Percentiles rank a stretch among this genome's conserved stretches.
These are phyloP conservation scores for Venturiaceae sp. DNA, from an alignment of 2,329 filamentous ascomycete species.

Conservation along the genomic window DNA sequence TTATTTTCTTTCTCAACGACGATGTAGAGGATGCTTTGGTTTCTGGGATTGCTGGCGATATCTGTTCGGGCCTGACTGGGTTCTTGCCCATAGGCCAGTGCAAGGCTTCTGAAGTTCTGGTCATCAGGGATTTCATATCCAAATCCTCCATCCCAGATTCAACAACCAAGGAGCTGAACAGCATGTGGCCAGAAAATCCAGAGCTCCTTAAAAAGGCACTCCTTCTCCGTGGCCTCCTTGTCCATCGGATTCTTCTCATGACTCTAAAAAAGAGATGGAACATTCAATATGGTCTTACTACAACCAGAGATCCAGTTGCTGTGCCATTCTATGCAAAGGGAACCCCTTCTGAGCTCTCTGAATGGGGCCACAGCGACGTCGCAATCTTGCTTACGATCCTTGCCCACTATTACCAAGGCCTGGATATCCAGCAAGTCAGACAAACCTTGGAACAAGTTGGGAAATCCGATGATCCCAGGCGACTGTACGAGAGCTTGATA, in stretches of 20 bases:
- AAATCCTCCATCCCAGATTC: constrained; percentile 6
- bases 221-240: constrained; percentile 53
- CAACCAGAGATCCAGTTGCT: constrained; percentile 46
- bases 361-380: constrained; percentile 62
- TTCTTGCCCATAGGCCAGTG: constrained; percentile 10
- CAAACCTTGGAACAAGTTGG: constrained; percentile 40
- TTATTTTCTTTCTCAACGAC: constrained; percentile 40
- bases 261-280: constrained; percentile 56
- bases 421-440: constrained; percentile 12
- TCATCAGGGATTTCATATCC: constrained; percentile 10
- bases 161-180: background rate
- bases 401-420: constrained; percentile 55
- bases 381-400: constrained; percentile 56
- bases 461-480: constrained; percentile 42
- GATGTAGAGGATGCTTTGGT: constrained; percentile 15
- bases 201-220: constrained; percentile 30
- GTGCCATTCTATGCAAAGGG: constrained; percentile 62
- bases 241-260: constrained; percentile 49
- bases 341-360: constrained; percentile 49
- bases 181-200: background rate
- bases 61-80: constrained; percentile 12
- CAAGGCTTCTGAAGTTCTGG: background rate
- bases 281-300: constrained; percentile 45
- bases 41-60: constrained; percentile 12
- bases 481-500: constrained; percentile 35